Evolutionary conservation across 768 basidiomycete species (phyloP).

Genomic region (Termitomyces sp.): DNA sequence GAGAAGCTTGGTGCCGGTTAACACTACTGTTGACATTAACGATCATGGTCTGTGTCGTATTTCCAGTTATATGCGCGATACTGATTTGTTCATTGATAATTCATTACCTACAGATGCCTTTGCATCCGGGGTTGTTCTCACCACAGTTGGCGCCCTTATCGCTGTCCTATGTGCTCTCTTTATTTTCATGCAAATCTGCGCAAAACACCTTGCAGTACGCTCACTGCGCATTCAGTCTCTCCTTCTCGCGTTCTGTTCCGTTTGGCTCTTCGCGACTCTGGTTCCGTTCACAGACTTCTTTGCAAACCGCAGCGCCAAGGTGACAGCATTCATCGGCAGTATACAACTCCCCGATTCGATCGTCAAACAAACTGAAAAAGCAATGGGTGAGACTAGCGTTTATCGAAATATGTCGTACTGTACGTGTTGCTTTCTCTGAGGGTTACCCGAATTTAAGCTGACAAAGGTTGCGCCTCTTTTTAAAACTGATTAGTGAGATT

Average conservation of each 20-base stretch:
- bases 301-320: slow-evolving; percentile 36
- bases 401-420: slow-evolving; percentile 43
- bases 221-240: slow-evolving; percentile 27
- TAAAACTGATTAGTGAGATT: slow-evolving; percentile 32
- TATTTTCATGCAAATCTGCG: slow-evolving; percentile 16
- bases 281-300: slow-evolving; percentile 20
- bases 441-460: not conserved
- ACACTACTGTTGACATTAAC: slow-evolving; percentile 30
- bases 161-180: slow-evolving; percentile 21
- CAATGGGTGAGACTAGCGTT: slow-evolving; percentile 32
- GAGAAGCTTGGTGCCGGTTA: slow-evolving; percentile 23
- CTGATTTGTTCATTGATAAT: not conserved
- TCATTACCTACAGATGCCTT: slow-evolving; percentile 27
- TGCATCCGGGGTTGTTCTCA: slow-evolving; percentile 29
- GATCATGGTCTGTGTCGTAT: slow-evolving; percentile 22
- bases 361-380: slow-evolving; percentile 28
- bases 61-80: not conserved
- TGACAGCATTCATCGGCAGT: slow-evolving; percentile 35
- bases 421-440: slow-evolving; percentile 22
- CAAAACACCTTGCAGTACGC: slow-evolving; percentile 15
- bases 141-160: slow-evolving; percentile 27
- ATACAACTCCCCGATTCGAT: slow-evolving; percentile 27
- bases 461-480: not conserved
- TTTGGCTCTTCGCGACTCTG: slow-evolving; percentile 36
- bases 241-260: slow-evolving; percentile 33